phyloP scores from a whole-genome alignment of 805 yeast species.

The Deakozyma indianensis region DNA sequence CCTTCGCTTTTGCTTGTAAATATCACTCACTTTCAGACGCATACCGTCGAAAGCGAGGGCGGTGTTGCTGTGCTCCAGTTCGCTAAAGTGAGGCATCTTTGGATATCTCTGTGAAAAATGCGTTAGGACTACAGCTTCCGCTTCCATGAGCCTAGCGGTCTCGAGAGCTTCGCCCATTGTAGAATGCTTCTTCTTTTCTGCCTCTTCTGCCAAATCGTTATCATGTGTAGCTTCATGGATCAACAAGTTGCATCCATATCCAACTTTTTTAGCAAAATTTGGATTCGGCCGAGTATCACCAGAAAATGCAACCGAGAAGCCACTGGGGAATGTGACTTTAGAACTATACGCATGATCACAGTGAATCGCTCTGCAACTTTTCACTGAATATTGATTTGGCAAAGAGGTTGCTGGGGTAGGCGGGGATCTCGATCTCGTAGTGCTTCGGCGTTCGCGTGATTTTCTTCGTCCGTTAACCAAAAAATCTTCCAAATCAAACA shows the following conservation, averaged over 20 bases:
- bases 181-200: slow-evolving; percentile 67
- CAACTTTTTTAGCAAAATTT: slow-evolving; percentile 46
- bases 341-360: slow-evolving; percentile 72
- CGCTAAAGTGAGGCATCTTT: slow-evolving; percentile 27
- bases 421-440: not conserved
- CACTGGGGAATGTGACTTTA: slow-evolving; percentile 26
- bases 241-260: slow-evolving; percentile 51
- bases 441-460: slow-evolving; percentile 5
- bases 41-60: slow-evolving; percentile 56
- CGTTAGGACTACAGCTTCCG: slow-evolving; percentile 58
- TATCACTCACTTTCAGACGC: slow-evolving; percentile 32
- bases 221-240: slow-evolving; percentile 93
- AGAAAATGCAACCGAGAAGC: slow-evolving; percentile 69
- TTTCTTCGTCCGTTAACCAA: slow-evolving; percentile 22
- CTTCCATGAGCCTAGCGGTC: slow-evolving; percentile 58
- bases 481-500: slow-evolving; percentile 49
- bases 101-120: slow-evolving; percentile 90
- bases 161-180: slow-evolving; percentile 78
- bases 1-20: slow-evolving; percentile 21
- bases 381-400: slow-evolving; percentile 16
- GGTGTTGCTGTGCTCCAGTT: slow-evolving; percentile 10
- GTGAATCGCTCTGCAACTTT: slow-evolving; percentile 68
- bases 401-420: not conserved
- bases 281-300: slow-evolving; percentile 88
- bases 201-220: slow-evolving; percentile 63